These are phyloP conservation scores for Aspergillus cavernicola DNA, from an alignment of 495 filamentous ascomycete species.

Conservation along the genomic window DNA sequence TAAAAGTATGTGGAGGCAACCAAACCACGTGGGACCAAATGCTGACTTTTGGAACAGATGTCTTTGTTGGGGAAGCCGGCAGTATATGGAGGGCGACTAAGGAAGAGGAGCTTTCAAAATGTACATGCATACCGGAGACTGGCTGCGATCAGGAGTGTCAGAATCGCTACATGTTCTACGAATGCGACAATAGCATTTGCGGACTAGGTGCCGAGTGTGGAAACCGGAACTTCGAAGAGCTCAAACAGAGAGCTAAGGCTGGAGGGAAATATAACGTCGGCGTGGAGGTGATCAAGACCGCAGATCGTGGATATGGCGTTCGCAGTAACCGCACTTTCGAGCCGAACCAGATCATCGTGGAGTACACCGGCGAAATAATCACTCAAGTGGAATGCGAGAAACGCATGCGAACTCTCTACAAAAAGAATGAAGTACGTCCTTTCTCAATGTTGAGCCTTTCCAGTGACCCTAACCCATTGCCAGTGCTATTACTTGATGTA, in stretches of 20 bases:
- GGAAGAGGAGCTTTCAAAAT: constrained; percentile 69
- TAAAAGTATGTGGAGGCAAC: constrained; percentile 61
- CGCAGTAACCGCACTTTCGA: constrained; percentile 84
- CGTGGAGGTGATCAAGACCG: constrained; percentile 90
- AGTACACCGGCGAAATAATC: constrained; percentile 97
- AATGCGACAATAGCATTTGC: constrained; percentile 91
- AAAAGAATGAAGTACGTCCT: constrained; percentile 74
- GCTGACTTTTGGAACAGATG: constrained; percentile 51
- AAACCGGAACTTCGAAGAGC: constrained; percentile 81
- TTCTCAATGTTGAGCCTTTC: not conserved
- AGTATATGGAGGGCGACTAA: constrained; percentile 79
- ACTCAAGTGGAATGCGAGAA: constrained; percentile 88
- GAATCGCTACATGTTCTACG: constrained; percentile 94
- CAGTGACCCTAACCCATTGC: constrained; percentile 13
- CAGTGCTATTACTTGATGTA: constrained; percentile 98
- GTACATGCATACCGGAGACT: constrained; percentile 71
- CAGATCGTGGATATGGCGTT: constrained; percentile 85
- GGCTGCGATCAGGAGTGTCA: constrained; percentile 88
- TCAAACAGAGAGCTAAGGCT: constrained; percentile 69
- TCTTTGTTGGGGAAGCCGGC: constrained; percentile 87
- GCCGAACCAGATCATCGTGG: constrained; percentile 92
- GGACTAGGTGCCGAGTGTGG: constrained; percentile 68
- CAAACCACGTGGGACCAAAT: not conserved
- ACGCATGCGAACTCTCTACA: constrained; percentile 88
- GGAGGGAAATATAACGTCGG: constrained; percentile 84